A percentile compares a stretch with the other conserved stretches of the same genome.
These are phyloP conservation scores for Paramyrothecium sp. DNA, from an alignment of 2,329 filamentous ascomycete genomes.

Conservation along the genomic window DNA sequence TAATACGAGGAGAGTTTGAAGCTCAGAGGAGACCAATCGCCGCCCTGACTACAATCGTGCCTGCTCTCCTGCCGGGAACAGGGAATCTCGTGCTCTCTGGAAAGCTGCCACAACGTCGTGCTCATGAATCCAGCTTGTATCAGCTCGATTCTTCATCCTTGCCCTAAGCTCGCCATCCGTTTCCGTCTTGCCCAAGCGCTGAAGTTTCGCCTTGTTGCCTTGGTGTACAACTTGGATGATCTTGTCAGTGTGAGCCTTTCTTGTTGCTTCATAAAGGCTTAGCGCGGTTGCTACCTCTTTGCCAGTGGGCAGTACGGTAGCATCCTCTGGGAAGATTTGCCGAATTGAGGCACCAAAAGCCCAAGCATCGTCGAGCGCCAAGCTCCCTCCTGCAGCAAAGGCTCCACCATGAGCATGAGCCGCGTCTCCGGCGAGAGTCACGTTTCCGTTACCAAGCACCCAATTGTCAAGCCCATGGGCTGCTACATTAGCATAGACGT, in stretches of 20 bases:
- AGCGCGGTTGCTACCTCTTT: conserved; percentile 27
- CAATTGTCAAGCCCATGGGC: conserved; percentile 37
- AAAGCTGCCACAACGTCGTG: conserved; percentile 43
- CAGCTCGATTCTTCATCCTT: conserved; percentile 31
- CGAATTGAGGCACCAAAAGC: conserved; percentile 37
- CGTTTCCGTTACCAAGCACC: conserved; percentile 30
- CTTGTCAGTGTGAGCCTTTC: conserved; percentile 38
- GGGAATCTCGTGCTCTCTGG: no score
- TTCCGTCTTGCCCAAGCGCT: conserved; percentile 18
- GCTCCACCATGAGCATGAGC: conserved; percentile 40
- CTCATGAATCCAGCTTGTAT: conserved; percentile 43
- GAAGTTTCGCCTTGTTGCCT: conserved; percentile 23
- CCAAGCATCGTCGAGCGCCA: conserved; percentile 39
- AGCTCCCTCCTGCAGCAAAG: conserved; percentile 36
- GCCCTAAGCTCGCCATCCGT: conserved; percentile 34
- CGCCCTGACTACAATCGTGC: no score
- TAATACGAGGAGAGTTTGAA: no score
- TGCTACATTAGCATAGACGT: conserved; percentile 40
- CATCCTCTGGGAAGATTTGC: conserved; percentile 27
- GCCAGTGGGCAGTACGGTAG: background rate
- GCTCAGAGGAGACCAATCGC: no score
- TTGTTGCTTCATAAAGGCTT: conserved; percentile 37
- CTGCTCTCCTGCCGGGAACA: no score
- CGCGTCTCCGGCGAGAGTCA: conserved; percentile 37
- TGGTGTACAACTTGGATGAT: conserved; percentile 32